Evolutionary conservation across 352 stramenopile genomes (phyloP).

Genomic region (Phytophthora sp.): DNA sequence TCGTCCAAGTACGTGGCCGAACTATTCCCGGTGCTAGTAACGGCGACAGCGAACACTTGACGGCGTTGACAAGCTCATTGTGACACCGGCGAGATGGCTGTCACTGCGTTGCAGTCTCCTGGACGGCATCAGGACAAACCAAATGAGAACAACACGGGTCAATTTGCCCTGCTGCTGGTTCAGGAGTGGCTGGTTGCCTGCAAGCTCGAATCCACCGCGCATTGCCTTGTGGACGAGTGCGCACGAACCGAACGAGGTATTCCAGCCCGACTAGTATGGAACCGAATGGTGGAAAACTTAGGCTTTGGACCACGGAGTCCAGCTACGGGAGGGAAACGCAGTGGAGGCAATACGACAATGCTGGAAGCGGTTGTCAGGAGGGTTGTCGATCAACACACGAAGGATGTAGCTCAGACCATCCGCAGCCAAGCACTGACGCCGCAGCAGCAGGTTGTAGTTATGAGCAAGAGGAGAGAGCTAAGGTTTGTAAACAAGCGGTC

Average conservation of each 20-base stretch:
- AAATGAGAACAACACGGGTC: background rate
- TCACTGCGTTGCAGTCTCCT: background rate
- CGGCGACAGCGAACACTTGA: background rate
- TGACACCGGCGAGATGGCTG: slow-evolving; percentile 20
- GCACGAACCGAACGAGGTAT: slow-evolving; percentile 15
- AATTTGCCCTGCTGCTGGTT: slow-evolving; percentile 40
- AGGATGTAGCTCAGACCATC: slow-evolving; percentile 17
- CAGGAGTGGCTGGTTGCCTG: slow-evolving; percentile 54
- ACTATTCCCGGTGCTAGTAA: slow-evolving; percentile 2
- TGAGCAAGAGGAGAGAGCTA: slow-evolving; percentile 46
- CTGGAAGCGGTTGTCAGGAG: slow-evolving; percentile 23
- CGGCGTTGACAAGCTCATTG: background rate
- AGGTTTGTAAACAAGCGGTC: slow-evolving; percentile 35
- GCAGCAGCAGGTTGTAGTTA: slow-evolving; percentile 43
- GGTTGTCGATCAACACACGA: slow-evolving; percentile 23
- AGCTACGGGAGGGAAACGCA: slow-evolving; percentile 14
- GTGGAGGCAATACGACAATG: slow-evolving; percentile 6
- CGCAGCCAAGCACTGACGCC: slow-evolving; percentile 23
- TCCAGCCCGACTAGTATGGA: slow-evolving; percentile 23
- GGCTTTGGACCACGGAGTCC: slow-evolving; percentile 20
- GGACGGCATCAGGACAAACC: slow-evolving; percentile 1
- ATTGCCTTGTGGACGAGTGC: slow-evolving; percentile 49
- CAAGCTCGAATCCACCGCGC: slow-evolving; percentile 39
- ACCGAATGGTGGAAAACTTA: slow-evolving; percentile 22
- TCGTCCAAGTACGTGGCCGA: background rate